Evolutionary conservation across 495 filamentous ascomycete genomes (phyloP), one percentile per base, ranked within the genome.

Genomic region (Lophiostoma macrostomum): DNA sequence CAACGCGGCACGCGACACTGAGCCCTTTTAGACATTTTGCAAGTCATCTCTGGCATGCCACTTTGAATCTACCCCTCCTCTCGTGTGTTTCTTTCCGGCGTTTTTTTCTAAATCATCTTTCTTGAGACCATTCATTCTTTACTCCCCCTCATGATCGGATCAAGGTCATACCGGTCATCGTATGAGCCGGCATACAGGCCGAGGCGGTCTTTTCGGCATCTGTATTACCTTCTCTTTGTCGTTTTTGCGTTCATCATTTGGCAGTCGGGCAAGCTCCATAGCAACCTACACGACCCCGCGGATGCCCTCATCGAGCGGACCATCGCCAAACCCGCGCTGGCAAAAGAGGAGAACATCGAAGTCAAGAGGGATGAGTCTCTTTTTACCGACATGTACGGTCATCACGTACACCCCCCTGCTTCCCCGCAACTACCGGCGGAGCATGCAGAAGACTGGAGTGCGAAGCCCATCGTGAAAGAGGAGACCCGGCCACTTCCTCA

Each of bases 211-310:
- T 45, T 46, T 35, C 45, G 45, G 5, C 50, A 45, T 19, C 31
- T 18, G 39, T 50, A 38, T 20, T 50, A 37, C 29, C 46, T 28
- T n/a, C 22, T 58, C 14, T 50, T 58, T 31, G n/a, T 50, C 19
- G 23, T 51, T 5, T 28, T 25, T 3, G 39, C 25, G 2, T 39
- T 58, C 18, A 39, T 45, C n/a, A 14, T 44, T 5, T 58, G 46
- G 46, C 28, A 40, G 18, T 22, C 44, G 4, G 54, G 46, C 1
- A 44, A 3, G 1, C n/a, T 51, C 3, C 20, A 11, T 40, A 22
- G 14, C 1, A 27, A 38, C 4, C 1, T 27, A 1, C 11, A 36
- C 7, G 18, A 30, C 7, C 16, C 37, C 11, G n/a, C 40, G 22
- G 16, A 27, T 4, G n/a, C 25, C 30, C 42, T 39, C 14, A 18